Percentiles rank a stretch among this genome's conserved stretches.
Conservation (phyloP, 495 filamentous ascomycete species). For the Tuber microsphaerosporum region DNA sequence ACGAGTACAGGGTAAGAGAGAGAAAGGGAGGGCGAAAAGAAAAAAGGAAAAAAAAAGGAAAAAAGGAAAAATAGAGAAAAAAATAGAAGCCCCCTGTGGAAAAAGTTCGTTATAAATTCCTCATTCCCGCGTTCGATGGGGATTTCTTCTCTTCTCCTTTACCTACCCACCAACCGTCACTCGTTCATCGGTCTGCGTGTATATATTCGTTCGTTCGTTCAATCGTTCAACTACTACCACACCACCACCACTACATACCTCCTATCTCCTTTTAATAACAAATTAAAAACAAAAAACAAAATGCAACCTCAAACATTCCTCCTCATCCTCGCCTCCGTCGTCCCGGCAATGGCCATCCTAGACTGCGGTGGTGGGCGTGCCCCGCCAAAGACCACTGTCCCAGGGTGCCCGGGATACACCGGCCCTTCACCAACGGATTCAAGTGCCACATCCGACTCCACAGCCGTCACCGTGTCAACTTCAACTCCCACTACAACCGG, state of each 20-base stretch:
- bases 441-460: background rate
- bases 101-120: conserved; percentile 7
- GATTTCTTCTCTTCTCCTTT: background rate
- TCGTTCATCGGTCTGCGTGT: conserved; percentile 12
- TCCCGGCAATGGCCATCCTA: conserved; percentile 40
- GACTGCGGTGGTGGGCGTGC: conserved; percentile 62
- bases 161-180: conserved; percentile 19
- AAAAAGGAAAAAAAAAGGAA: background rate
- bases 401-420: conserved; percentile 54
- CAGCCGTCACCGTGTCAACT: background rate
- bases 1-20: background rate
- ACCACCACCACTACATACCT: too few species aligned
- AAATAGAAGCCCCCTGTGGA: background rate
- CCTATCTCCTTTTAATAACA: too few species aligned
- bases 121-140: conserved; percentile 1
- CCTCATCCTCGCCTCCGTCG: conserved; percentile 21
- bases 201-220: background rate
- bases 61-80: background rate
- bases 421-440: conserved; percentile 38
- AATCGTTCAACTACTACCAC: background rate
- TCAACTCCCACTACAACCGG: background rate
- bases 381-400: conserved; percentile 54
- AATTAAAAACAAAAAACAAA: background rate
- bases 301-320: conserved; percentile 31
- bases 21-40: too few species aligned